Conservation (phyloP, 306 rosid genomes). For the Sicyos baderoa region DNA sequence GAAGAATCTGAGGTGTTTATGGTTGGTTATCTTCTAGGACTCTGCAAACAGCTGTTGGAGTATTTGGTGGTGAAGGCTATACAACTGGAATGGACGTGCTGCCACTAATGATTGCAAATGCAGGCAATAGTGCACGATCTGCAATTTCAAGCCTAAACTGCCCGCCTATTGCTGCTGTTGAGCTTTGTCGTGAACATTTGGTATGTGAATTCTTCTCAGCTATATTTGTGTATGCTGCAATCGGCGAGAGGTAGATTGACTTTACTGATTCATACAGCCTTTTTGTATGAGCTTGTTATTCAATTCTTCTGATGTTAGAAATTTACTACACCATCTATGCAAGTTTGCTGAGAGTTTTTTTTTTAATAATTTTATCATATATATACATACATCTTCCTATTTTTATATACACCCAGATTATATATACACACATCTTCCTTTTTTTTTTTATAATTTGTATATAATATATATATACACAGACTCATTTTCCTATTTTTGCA, state of each 20-base stretch:
- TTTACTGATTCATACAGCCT: not conserved
- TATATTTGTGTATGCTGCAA: not conserved
- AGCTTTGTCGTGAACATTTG: slow-evolving; percentile 41
- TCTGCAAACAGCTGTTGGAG: slow-evolving; percentile 45
- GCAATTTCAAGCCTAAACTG: slow-evolving; percentile 39
- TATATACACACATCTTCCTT: too few species aligned
- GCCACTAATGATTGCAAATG: slow-evolving; percentile 42
- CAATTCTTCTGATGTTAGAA: not conserved
- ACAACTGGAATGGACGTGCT: slow-evolving; percentile 28
- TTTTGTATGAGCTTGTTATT: not conserved
- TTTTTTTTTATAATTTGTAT: too few species aligned
- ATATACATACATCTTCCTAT: too few species aligned
- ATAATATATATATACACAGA: too few species aligned
- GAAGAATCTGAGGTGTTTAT: slow-evolving; percentile 15
- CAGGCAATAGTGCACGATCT: slow-evolving; percentile 27
- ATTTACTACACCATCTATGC: not conserved
- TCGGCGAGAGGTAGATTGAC: not conserved
- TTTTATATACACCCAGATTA: too few species aligned
- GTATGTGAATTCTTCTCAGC: slow-evolving; percentile 22
- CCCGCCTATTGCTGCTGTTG: slow-evolving; percentile 37
- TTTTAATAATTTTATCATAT: not conserved
- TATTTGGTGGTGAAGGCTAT: slow-evolving; percentile 41
- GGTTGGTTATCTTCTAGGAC: slow-evolving; percentile 28
- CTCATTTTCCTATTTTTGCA: not conserved
- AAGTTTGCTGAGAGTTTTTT: not conserved